These are phyloP conservation scores for Hamamelis virginiana DNA, from an alignment of 164 flowering plant genomes.

Conservation along the genomic window DNA sequence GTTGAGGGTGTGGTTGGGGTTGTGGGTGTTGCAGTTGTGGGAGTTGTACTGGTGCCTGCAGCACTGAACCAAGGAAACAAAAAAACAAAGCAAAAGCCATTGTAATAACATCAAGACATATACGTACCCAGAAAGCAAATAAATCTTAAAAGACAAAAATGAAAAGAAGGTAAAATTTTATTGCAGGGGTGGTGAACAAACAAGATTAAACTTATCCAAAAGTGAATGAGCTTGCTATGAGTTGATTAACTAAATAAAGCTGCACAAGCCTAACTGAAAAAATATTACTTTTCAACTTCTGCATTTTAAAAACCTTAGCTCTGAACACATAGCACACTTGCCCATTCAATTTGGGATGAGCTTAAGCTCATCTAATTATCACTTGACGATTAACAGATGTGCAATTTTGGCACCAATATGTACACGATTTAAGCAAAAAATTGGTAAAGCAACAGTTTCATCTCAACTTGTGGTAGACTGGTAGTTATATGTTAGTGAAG, in stretches of 20 bases:
- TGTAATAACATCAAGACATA: background rate
- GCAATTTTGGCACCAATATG: background rate
- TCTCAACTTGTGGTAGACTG: no score
- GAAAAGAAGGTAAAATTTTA: background rate
- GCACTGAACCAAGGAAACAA: constrained; percentile 25
- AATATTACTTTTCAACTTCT: background rate
- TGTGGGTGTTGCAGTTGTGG: constrained; percentile 10
- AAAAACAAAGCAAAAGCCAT: background rate
- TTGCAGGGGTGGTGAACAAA: background rate
- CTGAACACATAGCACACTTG: background rate
- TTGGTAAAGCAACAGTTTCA: no score
- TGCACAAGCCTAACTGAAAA: no score
- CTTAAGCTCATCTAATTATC: background rate
- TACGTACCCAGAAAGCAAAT: background rate
- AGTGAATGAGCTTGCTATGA: background rate
- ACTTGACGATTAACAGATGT: background rate
- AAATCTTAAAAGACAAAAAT: background rate
- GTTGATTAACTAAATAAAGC: no score
- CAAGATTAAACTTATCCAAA: background rate
- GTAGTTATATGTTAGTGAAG: no score
- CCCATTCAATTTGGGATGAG: no score
- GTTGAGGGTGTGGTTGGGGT: constrained; percentile 19
- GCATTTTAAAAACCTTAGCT: background rate
- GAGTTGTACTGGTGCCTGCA: constrained; percentile 26
- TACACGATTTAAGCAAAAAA: no score